Evolutionary conservation across 2,329 filamentous ascomycete species (phyloP).

Genomic region (Aphanoascus verrucosus): DNA sequence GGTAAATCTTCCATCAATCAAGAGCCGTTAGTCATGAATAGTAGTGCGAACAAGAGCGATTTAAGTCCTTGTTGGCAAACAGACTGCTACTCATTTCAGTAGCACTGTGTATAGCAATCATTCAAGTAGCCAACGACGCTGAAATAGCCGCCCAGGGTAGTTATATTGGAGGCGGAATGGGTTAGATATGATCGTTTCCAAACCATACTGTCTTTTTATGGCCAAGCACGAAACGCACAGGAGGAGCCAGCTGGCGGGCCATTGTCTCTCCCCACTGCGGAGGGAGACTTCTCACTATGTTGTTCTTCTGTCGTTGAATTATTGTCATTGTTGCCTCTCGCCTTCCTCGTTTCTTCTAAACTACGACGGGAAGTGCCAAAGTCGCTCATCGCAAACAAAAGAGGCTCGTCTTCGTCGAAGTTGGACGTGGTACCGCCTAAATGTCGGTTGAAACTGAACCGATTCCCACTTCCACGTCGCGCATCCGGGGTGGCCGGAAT

Average conservation of each 20-base stretch:
- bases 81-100: too few relatives aligned
- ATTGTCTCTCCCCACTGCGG: background rate
- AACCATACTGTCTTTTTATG: background rate
- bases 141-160: background rate
- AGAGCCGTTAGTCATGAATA: too few relatives aligned
- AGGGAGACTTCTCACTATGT: background rate
- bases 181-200: background rate
- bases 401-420: constrained; percentile 36
- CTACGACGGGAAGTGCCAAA: constrained; percentile 35
- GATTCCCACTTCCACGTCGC: constrained; percentile 25
- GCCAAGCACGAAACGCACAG: background rate
- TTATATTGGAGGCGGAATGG: background rate
- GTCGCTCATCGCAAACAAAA: constrained; percentile 40
- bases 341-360: constrained; percentile 27
- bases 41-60: too few relatives aligned
- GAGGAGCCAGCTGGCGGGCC: background rate
- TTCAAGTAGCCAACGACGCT: too few relatives aligned
- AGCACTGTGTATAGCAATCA: too few relatives aligned
- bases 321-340: background rate
- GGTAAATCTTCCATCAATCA: too few relatives aligned
- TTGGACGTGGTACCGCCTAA: constrained; percentile 21
- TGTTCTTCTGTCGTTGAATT: background rate
- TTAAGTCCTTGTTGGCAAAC: too few relatives aligned
- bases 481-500: constrained; percentile 25
- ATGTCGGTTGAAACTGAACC: constrained; percentile 27